These are phyloP conservation scores for Starmerella bacillaris DNA, from an alignment of 805 yeast genomes.

Conservation along the genomic window DNA sequence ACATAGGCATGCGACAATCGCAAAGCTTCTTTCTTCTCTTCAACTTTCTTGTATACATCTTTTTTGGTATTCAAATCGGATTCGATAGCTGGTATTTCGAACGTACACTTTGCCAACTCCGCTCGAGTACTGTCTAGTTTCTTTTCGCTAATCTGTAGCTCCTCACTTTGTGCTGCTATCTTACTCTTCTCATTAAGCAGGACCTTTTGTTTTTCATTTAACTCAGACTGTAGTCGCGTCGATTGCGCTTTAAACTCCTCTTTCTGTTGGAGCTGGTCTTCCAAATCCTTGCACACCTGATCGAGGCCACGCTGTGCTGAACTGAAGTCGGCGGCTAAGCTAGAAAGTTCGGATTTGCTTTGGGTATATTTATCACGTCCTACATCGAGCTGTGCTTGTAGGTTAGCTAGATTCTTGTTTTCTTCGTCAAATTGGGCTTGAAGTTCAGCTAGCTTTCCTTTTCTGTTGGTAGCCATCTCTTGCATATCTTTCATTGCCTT, in stretches of 20 bases:
- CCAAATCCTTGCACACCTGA: too few species aligned
- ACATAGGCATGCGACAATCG: not conserved
- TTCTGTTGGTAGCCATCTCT: conserved; percentile 66
- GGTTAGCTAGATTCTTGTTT: not conserved
- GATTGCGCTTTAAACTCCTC: conserved; percentile 21
- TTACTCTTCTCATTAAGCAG: conserved; percentile 5
- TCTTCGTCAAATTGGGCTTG: conserved; percentile 23
- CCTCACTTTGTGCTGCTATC: conserved; percentile 1
- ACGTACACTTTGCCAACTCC: not conserved
- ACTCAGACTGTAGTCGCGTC: not conserved
- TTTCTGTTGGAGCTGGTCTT: conserved; percentile 68
- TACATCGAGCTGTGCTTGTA: conserved; percentile 3
- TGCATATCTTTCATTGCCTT: conserved; percentile 55
- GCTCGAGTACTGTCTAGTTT: not conserved
- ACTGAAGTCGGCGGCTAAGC: conserved; percentile 9
- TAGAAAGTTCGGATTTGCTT: conserved; percentile 7
- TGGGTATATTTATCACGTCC: conserved; percentile 4
- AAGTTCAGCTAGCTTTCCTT: conserved; percentile 51
- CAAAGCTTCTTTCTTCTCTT: not conserved
- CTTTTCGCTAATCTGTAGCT: conserved; percentile 5
- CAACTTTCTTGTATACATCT: not conserved
- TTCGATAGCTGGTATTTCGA: not conserved
- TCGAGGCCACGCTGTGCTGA: conserved; percentile 21
- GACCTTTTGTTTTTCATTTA: conserved; percentile 4
- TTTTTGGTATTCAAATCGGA: not conserved